These are phyloP conservation scores for Canavalia gladiata DNA, from an alignment of 306 rosid genomes.

Conservation along the genomic window DNA sequence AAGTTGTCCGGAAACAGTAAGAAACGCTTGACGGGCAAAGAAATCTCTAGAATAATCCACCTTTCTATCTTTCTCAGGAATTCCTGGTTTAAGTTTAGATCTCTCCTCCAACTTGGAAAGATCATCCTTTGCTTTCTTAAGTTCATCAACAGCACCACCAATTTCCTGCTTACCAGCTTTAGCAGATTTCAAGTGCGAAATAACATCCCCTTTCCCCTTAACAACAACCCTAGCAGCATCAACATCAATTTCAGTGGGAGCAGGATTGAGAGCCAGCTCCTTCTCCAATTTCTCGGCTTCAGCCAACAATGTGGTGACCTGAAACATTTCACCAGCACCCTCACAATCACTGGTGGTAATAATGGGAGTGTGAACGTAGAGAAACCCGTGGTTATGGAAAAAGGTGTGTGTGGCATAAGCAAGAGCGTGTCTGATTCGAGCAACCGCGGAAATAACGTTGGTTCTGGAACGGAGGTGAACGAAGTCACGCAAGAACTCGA, in stretches of 20 bases:
- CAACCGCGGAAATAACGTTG: slow-evolving; percentile 86
- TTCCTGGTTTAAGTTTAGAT: slow-evolving; percentile 83
- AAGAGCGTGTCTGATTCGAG: slow-evolving; percentile 86
- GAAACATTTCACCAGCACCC: slow-evolving; percentile 99
- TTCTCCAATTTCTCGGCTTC: slow-evolving; percentile 90
- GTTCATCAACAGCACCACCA: slow-evolving; percentile 69
- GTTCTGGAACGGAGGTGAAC: slow-evolving; percentile 95
- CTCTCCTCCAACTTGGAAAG: slow-evolving; percentile 75
- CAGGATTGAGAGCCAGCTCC: slow-evolving; percentile 81
- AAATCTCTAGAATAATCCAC: slow-evolving; percentile 83
- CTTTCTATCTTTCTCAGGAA: slow-evolving; percentile 91
- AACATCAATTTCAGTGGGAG: slow-evolving; percentile 78
- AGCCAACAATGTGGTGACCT: slow-evolving; percentile 85
- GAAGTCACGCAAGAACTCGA: slow-evolving; percentile 77
- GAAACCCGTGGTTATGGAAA: slow-evolving; percentile 81
- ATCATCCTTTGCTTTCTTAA: slow-evolving; percentile 79
- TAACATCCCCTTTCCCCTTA: slow-evolving; percentile 78
- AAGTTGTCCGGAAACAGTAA: slow-evolving; percentile 97
- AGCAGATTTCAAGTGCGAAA: slow-evolving; percentile 73
- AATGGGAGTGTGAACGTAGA: slow-evolving; percentile 93
- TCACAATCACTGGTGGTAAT: slow-evolving; percentile 97
- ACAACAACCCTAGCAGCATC: slow-evolving; percentile 71
- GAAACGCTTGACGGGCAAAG: slow-evolving; percentile 97
- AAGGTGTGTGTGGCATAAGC: slow-evolving; percentile 91
- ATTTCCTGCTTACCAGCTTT: slow-evolving; percentile 80